Percentiles rank a stretch among this genome's conserved stretches.
phyloP scores from a whole-genome alignment of 371 early-diverging fungal species.

The Actinomortierella ambigua region DNA sequence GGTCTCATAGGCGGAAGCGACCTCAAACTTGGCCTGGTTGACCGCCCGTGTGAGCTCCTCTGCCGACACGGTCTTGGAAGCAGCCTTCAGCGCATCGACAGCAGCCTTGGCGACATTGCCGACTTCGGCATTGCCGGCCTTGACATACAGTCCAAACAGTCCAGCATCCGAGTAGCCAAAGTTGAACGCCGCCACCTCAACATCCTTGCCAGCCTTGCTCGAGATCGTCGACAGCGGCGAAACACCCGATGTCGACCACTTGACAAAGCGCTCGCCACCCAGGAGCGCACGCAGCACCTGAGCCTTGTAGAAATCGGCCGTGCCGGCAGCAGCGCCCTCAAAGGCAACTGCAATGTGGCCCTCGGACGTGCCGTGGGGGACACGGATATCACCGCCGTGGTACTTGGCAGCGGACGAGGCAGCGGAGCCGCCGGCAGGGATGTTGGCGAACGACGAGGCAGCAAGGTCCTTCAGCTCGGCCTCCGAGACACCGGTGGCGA shows the following conservation, averaged over 20 bases:
- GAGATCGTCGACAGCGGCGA: conserved; percentile 76
- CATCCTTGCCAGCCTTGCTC: conserved; percentile 55
- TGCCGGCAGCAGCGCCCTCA: conserved; percentile 68
- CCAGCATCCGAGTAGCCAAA: conserved; percentile 92
- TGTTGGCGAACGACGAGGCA: conserved; percentile 53
- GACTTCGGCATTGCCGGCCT: conserved; percentile 67
- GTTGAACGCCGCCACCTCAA: conserved; percentile 80
- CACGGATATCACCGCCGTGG: conserved; percentile 86
- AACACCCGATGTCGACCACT: conserved; percentile 74
- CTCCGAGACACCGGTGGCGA: conserved; percentile 86
- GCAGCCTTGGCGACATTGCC: conserved; percentile 67
- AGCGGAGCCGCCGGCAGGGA: conserved; percentile 53
- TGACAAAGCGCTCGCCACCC: conserved; percentile 76
- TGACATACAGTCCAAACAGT: conserved; percentile 85
- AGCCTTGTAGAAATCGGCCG: conserved; percentile 73
- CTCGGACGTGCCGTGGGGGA: conserved; percentile 49
- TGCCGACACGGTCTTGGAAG: conserved; percentile 58
- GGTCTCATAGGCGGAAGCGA: conserved; percentile 65
- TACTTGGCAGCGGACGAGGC: conserved; percentile 62
- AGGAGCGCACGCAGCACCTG: conserved; percentile 83
- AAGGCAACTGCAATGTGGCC: conserved; percentile 84
- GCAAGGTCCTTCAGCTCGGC: conserved; percentile 59
- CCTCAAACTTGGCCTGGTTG: conserved; percentile 85
- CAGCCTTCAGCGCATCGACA: conserved; percentile 74
- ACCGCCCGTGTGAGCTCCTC: conserved; percentile 81